Percentiles rank a stretch among this genome's conserved stretches.
Conservation (phyloP, 805 yeast genomes). For the Metschnikowia anglica region DNA sequence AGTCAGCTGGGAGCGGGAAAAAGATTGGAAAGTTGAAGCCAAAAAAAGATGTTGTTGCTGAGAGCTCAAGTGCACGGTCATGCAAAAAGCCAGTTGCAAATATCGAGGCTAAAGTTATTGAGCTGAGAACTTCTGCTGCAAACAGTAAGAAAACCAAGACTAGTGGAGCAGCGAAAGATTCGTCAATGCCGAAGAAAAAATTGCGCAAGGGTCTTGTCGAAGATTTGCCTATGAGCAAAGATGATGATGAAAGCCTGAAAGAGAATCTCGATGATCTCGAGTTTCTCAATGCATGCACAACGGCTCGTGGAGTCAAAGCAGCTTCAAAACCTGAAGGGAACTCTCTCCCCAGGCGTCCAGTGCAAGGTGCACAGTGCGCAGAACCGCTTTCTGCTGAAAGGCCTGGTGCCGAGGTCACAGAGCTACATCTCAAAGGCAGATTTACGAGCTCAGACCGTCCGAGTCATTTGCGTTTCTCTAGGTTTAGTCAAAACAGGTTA, state of each 20-base stretch:
- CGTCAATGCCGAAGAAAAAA: constrained; percentile 1
- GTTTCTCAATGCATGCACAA: neutral
- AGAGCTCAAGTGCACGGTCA: neutral
- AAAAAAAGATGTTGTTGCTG: neutral
- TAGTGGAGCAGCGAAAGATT: neutral
- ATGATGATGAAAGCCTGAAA: neutral
- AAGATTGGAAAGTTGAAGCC: neutral
- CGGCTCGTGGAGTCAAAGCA: neutral
- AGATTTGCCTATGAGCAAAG: constrained; percentile 4
- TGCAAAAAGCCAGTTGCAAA: neutral
- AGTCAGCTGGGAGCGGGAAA: neutral
- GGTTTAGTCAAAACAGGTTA: constrained; percentile 1
- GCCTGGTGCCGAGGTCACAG: neutral
- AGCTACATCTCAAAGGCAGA: neutral
- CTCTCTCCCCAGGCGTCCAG: neutral
- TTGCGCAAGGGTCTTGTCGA: constrained; percentile 9
- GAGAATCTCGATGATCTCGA: neutral
- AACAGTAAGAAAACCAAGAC: neutral
- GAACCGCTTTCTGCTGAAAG: neutral
- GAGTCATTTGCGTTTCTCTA: neutral
- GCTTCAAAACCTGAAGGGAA: neutral
- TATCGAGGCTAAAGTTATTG: neutral
- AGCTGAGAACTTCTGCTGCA: neutral
- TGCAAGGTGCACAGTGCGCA: neutral
- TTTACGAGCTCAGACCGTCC: neutral